Base-by-base conservation (phyloP, 495 filamentous ascomycete genomes). In the Pseudotulostoma volvatum region DNA sequence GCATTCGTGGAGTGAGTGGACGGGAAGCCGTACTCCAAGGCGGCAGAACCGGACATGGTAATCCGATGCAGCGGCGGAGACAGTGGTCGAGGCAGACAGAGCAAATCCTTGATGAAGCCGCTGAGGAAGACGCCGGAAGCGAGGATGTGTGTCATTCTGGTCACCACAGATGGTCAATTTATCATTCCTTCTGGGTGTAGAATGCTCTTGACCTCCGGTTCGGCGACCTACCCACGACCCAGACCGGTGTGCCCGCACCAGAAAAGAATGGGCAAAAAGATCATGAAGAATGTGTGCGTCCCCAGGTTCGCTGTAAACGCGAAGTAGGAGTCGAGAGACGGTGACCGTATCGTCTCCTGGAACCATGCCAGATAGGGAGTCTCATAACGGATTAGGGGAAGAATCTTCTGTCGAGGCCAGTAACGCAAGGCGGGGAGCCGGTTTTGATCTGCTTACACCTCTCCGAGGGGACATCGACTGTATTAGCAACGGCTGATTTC, bases 241-340 rank as follows among this genome's bases (percentile, higher is more conserved):
- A 92, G 68, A 39, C 63, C 74, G 19, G 75, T 73, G 51, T 82
- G 80, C 18, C 90, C 88, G 51, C 83, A 88, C 90, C 90, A 97
- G 62, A 95, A 95, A 39, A 95, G 68, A 37, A 95, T 79, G 2
- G 90, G 90, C 42, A 97, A 59, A 35, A 81, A 74, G 37, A 92
- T 69, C 87, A 94, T 97, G 64, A 94, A 97, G 65, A 94, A 95
- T 1, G 90, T 97, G 61, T 97, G 90, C 3, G 90, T 97, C 20
- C 90, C 90, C 31, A 96, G 77, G 59, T 95, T 97, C 45, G 90
- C 90, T 1, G 88, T 93, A 45, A 90, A 79, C 9, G 88, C 87
- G 52, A 97, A 97, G 59, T 93, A 97, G 18, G 83, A 81, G 57
- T 97, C 90, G 40, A 95, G 74, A 3, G 79, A 63, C 1, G 84